A percentile compares a stretch with the other conserved stretches of the same genome.
Evolutionary conservation across 108 stramenopile species (phyloP).

Genomic region (Epithemia pelagica): DNA sequence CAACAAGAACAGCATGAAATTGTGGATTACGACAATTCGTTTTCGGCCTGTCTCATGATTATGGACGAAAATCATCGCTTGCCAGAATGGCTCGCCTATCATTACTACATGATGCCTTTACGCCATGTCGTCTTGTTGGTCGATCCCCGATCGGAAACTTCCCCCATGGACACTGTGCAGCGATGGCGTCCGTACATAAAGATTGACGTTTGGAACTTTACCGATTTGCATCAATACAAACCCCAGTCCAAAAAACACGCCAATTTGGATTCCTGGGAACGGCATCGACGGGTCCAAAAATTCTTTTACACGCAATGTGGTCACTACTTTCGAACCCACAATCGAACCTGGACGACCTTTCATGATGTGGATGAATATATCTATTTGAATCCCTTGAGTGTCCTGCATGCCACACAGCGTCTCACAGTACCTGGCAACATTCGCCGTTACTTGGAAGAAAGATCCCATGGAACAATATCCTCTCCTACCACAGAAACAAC

Average conservation of each 20-base stretch:
- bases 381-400: neutral
- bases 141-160: constrained; percentile 40
- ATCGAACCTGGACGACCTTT: constrained; percentile 20
- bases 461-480: neutral
- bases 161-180: constrained; percentile 20
- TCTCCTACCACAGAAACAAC: constrained; percentile 14
- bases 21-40: neutral
- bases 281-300: constrained; percentile 31
- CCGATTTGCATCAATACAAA: constrained; percentile 6
- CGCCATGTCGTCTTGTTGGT: constrained; percentile 46
- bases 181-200: constrained; percentile 26
- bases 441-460: constrained; percentile 13
- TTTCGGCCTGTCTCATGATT: constrained; percentile 29
- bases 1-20: neutral
- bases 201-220: constrained; percentile 22
- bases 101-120: constrained; percentile 32
- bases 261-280: constrained; percentile 1
- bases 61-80: constrained; percentile 45
- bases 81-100: constrained; percentile 48
- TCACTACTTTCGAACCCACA: neutral
- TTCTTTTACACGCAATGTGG: constrained; percentile 29
- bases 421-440: constrained; percentile 11
- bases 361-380: constrained; percentile 9
- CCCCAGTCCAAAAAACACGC: constrained; percentile 16
- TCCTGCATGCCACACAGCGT: neutral